phyloP scores from a whole-genome alignment of 2,329 filamentous ascomycete species.

The Cryphonectria nitschkei region DNA sequence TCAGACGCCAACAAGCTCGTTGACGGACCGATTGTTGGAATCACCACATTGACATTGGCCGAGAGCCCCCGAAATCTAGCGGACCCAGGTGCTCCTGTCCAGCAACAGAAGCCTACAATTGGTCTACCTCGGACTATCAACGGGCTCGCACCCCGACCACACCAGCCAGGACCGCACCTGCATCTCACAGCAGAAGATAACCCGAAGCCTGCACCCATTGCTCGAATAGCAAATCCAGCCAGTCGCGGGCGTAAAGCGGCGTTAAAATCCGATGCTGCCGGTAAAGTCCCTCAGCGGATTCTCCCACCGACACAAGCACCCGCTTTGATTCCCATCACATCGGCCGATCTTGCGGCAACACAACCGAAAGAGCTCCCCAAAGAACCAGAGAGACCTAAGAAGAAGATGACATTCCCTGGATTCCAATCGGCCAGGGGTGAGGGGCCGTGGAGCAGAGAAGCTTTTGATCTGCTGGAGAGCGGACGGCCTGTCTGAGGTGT shows the following conservation, averaged over 20 bases:
- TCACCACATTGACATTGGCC: background rate
- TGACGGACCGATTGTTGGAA: background rate
- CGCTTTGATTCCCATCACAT: constrained; percentile 20
- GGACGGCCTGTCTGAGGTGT: constrained; percentile 51
- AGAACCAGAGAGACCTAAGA: constrained; percentile 32
- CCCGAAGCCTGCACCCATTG: constrained; percentile 6
- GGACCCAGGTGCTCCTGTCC: background rate
- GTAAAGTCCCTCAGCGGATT: constrained; percentile 49
- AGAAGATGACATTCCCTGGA: constrained; percentile 42
- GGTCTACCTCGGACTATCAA: constrained; percentile 22
- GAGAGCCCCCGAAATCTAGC: background rate
- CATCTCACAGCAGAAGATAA: constrained; percentile 5
- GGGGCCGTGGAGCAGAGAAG: constrained; percentile 72
- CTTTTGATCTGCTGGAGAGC: constrained; percentile 66
- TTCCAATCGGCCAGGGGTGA: constrained; percentile 54
- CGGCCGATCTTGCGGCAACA: constrained; percentile 31
- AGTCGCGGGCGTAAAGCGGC: constrained; percentile 58
- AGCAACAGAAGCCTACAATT: constrained; percentile 5
- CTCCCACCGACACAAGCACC: constrained; percentile 38
- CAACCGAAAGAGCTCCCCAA: constrained; percentile 15
- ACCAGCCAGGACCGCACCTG: constrained; percentile 1
- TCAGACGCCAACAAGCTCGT: background rate
- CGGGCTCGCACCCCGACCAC: constrained; percentile 10
- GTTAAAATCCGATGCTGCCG: constrained; percentile 54
- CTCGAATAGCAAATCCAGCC: constrained; percentile 50